Percentiles rank a stretch among this genome's conserved stretches.
Evolutionary conservation across 2,329 filamentous ascomycete genomes (phyloP).

Genomic region (Dryadomyces quercus-mongolicae): DNA sequence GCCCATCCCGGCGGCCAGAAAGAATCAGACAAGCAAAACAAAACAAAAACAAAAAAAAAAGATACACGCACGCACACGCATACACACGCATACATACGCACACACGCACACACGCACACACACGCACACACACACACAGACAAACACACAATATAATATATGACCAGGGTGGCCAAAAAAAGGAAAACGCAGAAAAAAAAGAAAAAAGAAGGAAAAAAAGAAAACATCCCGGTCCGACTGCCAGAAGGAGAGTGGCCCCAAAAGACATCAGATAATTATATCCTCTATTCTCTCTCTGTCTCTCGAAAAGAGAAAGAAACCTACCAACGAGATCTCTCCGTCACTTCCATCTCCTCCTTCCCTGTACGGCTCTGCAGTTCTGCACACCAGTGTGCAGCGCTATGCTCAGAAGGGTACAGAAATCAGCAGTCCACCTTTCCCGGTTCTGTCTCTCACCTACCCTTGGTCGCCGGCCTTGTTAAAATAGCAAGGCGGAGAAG

Average conservation of each 20-base stretch:
- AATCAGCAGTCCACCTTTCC: conserved; percentile 12
- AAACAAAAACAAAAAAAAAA: neutral
- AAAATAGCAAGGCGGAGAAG: conserved; percentile 5
- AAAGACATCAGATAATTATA: conserved; percentile 2
- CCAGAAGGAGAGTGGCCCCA: conserved; percentile 2
- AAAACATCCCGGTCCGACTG: neutral
- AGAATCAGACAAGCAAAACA: neutral
- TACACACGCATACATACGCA: too few relatives aligned
- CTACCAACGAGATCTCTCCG: conserved; percentile 22
- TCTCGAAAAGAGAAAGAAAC: neutral
- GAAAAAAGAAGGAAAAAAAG: neutral
- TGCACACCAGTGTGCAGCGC: conserved; percentile 24
- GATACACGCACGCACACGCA: too few relatives aligned
- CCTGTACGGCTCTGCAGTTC: conserved; percentile 32
- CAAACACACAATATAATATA: neutral
- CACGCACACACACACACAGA: neutral
- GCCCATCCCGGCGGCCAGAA: neutral
- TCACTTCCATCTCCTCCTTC: conserved; percentile 32
- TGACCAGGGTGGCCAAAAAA: neutral
- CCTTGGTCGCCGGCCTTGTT: conserved; percentile 1
- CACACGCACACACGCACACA: too few relatives aligned
- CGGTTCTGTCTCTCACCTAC: conserved; percentile 1
- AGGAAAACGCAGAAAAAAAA: neutral
- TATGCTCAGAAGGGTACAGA: conserved; percentile 18
- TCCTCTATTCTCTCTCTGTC: too few relatives aligned